A percentile compares a stretch with the other conserved stretches of the same genome.
Conservation (phyloP, 768 basidiomycete genomes). For the Collybia nuda region DNA sequence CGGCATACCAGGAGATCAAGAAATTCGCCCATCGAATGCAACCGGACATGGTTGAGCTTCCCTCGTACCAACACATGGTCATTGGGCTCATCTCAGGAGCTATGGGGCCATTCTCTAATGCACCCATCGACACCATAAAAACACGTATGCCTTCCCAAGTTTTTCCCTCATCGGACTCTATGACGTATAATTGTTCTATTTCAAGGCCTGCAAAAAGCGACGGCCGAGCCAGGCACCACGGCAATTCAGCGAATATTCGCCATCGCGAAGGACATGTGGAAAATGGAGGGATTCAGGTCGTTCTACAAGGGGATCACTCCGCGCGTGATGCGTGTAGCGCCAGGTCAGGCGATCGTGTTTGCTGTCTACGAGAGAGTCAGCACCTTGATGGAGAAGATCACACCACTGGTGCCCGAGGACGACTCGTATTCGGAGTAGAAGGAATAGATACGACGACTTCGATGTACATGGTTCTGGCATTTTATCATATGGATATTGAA, state of each 20-base stretch:
- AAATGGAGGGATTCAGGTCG: constrained; percentile 79
- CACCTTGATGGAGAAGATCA: constrained; percentile 66
- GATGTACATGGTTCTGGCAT: too few species aligned
- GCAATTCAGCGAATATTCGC: constrained; percentile 77
- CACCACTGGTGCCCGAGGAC: constrained; percentile 48
- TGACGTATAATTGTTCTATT: not conserved
- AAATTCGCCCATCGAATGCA: constrained; percentile 75
- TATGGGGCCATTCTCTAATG: constrained; percentile 98
- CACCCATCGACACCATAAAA: constrained; percentile 93
- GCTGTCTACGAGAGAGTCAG: constrained; percentile 94
- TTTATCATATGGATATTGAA: too few species aligned
- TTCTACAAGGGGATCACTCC: constrained; percentile 99
- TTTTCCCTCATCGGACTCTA: not conserved
- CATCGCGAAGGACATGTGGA: constrained; percentile 94
- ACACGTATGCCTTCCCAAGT: constrained; percentile 60
- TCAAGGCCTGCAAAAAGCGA: constrained; percentile 82
- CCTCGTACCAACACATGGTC: constrained; percentile 93
- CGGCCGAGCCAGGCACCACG: constrained; percentile 68
- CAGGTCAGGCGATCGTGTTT: constrained; percentile 96
- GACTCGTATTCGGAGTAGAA: constrained; percentile 65
- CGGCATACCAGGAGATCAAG: constrained; percentile 97
- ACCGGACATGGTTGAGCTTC: constrained; percentile 76
- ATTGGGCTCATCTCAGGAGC: constrained; percentile 96
- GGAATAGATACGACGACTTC: not conserved
- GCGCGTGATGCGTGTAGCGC: constrained; percentile 92